These are phyloP conservation scores for Macrolepiota albuminosa DNA, from an alignment of 768 basidiomycete genomes.

Conservation along the genomic window DNA sequence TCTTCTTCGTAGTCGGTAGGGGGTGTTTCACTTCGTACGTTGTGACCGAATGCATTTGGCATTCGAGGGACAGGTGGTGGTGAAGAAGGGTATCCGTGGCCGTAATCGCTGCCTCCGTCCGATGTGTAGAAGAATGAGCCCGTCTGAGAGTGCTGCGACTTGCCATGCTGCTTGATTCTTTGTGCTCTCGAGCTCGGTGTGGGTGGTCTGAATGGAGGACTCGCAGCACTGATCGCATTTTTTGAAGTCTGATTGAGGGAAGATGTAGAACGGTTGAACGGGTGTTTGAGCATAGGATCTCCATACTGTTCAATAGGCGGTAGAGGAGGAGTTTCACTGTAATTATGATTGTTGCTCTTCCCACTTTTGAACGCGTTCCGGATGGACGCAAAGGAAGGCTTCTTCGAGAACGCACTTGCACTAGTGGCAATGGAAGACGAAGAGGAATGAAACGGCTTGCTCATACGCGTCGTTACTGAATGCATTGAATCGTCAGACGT, in stretches of 20 bases:
- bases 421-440: conserved; percentile 63
- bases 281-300: conserved; percentile 73
- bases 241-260: conserved; percentile 54
- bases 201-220: conserved; percentile 54
- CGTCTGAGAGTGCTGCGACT: conserved; percentile 74
- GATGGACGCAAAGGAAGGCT: conserved; percentile 81
- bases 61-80: conserved; percentile 80
- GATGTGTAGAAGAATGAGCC: conserved; percentile 71
- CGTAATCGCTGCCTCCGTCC: conserved; percentile 68
- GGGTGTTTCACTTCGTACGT: conserved; percentile 47
- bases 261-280: conserved; percentile 78
- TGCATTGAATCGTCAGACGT: conserved; percentile 72
- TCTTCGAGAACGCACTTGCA: conserved; percentile 65
- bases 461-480: conserved; percentile 49
- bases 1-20: conserved; percentile 60
- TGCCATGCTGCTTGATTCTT: conserved; percentile 57
- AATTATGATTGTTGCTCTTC: conserved; percentile 37
- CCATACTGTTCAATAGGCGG: conserved; percentile 66
- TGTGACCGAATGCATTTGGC: conserved; percentile 52
- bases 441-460: conserved; percentile 64
- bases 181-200: conserved; percentile 49
- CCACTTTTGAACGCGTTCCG: conserved; percentile 81
- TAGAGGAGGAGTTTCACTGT: conserved; percentile 67
- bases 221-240: conserved; percentile 37
- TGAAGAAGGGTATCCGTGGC: conserved; percentile 48